A percentile compares a stretch with the other conserved stretches of the same genome.
Conservation (phyloP, 2,329 filamentous ascomycete species). For the Penicillium digitatum region DNA sequence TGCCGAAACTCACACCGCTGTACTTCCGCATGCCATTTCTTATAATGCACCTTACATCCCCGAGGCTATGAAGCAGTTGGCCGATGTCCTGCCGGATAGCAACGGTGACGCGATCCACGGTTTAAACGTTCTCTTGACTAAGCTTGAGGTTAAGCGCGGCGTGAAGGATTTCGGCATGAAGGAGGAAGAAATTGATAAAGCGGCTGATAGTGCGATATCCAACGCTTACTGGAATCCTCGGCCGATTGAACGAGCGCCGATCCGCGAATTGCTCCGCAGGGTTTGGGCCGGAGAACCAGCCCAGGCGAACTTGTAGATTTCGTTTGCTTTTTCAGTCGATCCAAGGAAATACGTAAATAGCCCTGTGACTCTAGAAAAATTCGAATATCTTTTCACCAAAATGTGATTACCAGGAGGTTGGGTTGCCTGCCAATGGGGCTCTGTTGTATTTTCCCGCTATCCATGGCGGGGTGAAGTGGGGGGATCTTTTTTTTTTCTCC, state of each 20-base stretch:
- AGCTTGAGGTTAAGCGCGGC: conserved; percentile 51
- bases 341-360: not conserved
- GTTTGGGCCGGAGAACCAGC: conserved; percentile 61
- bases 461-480: conserved; percentile 35
- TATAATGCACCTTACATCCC: conserved; percentile 59
- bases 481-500: conserved; percentile 16
- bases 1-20: conserved; percentile 61
- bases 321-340: not conserved
- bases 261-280: conserved; percentile 56
- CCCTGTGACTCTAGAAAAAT: no score
- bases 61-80: conserved; percentile 51
- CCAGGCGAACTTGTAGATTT: conserved; percentile 47
- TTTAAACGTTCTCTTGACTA: conserved; percentile 54
- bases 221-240: conserved; percentile 61
- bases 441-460: conserved; percentile 18
- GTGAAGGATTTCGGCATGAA: conserved; percentile 57
- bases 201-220: conserved; percentile 55
- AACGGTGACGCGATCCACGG: conserved; percentile 57
- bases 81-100: conserved; percentile 53
- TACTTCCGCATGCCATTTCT: conserved; percentile 60
- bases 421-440: conserved; percentile 21
- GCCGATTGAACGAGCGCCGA: conserved; percentile 48
- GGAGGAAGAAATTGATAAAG: conserved; percentile 58
- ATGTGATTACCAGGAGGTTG: conserved; percentile 1
- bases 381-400: not conserved